Conservation (phyloP, 2,329 filamentous ascomycete species). For the Fusarium sp. region DNA sequence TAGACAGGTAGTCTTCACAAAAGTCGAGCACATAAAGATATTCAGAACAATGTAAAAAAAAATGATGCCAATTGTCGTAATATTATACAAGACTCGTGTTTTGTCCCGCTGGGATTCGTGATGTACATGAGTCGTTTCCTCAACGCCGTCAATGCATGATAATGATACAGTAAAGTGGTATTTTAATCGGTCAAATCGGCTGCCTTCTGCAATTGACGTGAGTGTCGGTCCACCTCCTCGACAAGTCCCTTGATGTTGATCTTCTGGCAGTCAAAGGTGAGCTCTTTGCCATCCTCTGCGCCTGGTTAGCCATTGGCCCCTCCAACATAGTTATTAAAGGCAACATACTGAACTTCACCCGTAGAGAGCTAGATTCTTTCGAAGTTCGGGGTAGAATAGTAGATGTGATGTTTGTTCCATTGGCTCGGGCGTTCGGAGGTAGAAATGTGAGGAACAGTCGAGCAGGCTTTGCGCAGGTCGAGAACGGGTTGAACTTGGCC, state of each 20-base stretch:
- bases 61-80: constrained; percentile 39
- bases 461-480: constrained; percentile 79
- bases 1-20: constrained; percentile 33
- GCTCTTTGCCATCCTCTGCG: constrained; percentile 90
- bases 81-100: constrained; percentile 45
- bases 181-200: constrained; percentile 75
- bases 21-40: constrained; percentile 29
- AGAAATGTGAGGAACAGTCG: constrained; percentile 89
- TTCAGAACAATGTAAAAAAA: constrained; percentile 36
- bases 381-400: constrained; percentile 78
- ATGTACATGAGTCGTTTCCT: constrained; percentile 42
- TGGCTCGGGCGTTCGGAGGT: constrained; percentile 79
- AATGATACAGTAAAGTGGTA: constrained; percentile 43
- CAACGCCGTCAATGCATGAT: constrained; percentile 51
- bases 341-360: constrained; percentile 85
- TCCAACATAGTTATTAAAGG: background rate
- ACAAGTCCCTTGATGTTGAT: constrained; percentile 87
- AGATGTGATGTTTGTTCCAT: constrained; percentile 81
- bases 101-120: constrained; percentile 30
- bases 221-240: constrained; percentile 91
- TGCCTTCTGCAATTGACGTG: constrained; percentile 81
- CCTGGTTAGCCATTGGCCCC: constrained; percentile 40
- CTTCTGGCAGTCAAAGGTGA: constrained; percentile 83
- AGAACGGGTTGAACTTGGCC: constrained; percentile 94
- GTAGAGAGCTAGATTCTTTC: constrained; percentile 74